These are phyloP conservation scores for Knufia petricola DNA, from an alignment of 2,329 filamentous ascomycete species.

Conservation along the genomic window DNA sequence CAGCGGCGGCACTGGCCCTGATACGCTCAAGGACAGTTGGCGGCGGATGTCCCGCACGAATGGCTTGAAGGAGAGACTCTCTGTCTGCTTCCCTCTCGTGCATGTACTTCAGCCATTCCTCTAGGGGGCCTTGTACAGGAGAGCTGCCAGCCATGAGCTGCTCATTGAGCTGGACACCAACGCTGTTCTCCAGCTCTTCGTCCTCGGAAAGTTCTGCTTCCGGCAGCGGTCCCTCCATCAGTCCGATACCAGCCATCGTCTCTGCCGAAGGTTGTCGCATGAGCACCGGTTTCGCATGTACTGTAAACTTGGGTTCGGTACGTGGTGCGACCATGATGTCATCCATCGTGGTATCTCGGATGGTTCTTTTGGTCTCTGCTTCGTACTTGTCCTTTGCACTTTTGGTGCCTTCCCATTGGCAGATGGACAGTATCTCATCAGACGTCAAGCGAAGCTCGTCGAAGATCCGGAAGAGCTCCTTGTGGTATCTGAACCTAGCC, in stretches of 20 bases:
- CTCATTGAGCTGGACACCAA: constrained; percentile 43
- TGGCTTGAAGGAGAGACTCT: constrained; percentile 5
- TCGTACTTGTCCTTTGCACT: constrained; percentile 39
- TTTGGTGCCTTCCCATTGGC: constrained; percentile 48
- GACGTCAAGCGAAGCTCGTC: constrained; percentile 50
- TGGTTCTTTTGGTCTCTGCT: constrained; percentile 48
- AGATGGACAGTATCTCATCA: constrained; percentile 51
- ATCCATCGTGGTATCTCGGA: constrained; percentile 53
- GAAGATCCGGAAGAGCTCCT: constrained; percentile 50
- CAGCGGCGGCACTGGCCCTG: constrained; percentile 2
- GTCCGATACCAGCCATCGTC: constrained; percentile 19
- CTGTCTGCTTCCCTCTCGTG: constrained; percentile 33
- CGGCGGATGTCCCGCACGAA: constrained; percentile 5
- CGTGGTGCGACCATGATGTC: constrained; percentile 33
- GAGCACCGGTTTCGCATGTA: background rate
- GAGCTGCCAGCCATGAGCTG: constrained; percentile 40
- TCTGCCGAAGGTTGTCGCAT: constrained; percentile 1
- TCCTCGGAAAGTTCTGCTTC: constrained; percentile 32
- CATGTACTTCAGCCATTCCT: constrained; percentile 10
- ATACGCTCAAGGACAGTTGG: constrained; percentile 5
- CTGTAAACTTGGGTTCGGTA: background rate
- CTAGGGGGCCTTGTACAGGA: background rate
- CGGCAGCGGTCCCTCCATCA: constrained; percentile 20
- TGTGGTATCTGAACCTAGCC: constrained; percentile 52
- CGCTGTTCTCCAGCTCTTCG: constrained; percentile 40